Base-by-base conservation (phyloP, 148 eudicot species). In the Vaccinium corymbosum region DNA sequence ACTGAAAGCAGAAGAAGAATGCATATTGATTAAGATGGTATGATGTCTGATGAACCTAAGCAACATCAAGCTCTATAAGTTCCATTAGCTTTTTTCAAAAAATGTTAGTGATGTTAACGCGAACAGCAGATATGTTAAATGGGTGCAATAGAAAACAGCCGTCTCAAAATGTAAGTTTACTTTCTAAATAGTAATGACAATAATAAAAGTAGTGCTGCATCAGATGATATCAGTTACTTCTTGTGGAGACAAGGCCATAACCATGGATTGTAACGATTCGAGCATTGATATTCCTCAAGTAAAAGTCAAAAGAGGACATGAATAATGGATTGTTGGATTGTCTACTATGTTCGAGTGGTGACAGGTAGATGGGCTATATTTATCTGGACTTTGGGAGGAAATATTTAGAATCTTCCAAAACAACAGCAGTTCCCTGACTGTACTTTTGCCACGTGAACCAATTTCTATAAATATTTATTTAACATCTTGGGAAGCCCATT, bases 1-100 rank as follows among this genome's bases (percentile, higher is more conserved):
- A n/a, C 91, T 89, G 86, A 73, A 83, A 66, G 66, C 11, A 79
- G 27, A 62, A 35, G 13, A 50, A 50, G 76, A 81, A 81, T 50
- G 53, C 80, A 74, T 25, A 35, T 73, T 7, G 22, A 42, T 56
- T 17, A 80, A 2, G 11, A 52, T 25, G 57, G 6, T 35, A 19
- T 17, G 22, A 15, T 1, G 14, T 78, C 80, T 25, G 62, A 27
- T 78, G 62, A 56, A 55, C 13, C 19, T 61, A 12, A 61, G 32
- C 80, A 35, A 35, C 38, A 35, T 35, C 38, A 35, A 35, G 38
- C 38, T 75, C 50, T 62, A 62, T 27, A 62, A 62, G 9, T 62
- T 62, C 4, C 70, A n/a, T 48, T 42, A 12, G 8, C 64, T 59
- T 17, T 59, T 6, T n/a, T 35, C n/a, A 8, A 75, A 48, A 42